Base-by-base conservation (phyloP, 495 filamentous ascomycete species). In the Cetradonia linearis region DNA sequence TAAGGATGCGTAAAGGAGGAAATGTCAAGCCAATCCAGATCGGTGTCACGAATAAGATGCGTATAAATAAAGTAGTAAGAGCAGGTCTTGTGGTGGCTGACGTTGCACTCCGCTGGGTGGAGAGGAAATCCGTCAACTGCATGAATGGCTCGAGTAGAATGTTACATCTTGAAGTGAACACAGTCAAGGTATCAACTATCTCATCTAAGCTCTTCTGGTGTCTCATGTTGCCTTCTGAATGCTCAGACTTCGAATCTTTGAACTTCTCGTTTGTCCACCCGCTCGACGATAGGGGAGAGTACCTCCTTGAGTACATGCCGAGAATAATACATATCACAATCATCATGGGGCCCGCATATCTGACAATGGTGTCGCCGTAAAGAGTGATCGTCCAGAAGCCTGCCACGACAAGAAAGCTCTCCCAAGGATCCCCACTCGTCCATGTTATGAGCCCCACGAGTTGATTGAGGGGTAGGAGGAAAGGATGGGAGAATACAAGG, bases 341-440 rank as follows among this genome's bases (percentile, higher is more conserved):
- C 20, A 95, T 75, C 50, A 96, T 75, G 16, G 93, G 93, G 8
- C 94, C 94, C 2, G 86, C 84, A 71, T 82, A 83, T 46, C 86
- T 78, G 64, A 96, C 78, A 25, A 95, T 75, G 25, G 77, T 73
- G 71, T 95, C 92, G 44, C 90, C 90, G 70, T 96, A 97, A 2
- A 96, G 75, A 2, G 88, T 84, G 9, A 86, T 70, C 0, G 81
- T 84, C 93, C 93, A 99, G 68, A 95, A 99, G 5, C 69, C 76
- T 2, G 83, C 82, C 14, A 99, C 77, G 33, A 97, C 69, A 52
- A 99, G 75, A 72, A 99, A 99, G 76, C 89, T 94, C 74, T 96
- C 89, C 91, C 91, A 97, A 2, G 91, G 84, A 65, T 99, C 93
- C 33, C 80, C 86, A 11, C 85, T 91, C 20, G 89, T 93, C 93